Evolutionary conservation across 2,329 filamentous ascomycete genomes (phyloP), one percentile per base, ranked within the genome.

Genomic region (Chrysoporthe puriensis): DNA sequence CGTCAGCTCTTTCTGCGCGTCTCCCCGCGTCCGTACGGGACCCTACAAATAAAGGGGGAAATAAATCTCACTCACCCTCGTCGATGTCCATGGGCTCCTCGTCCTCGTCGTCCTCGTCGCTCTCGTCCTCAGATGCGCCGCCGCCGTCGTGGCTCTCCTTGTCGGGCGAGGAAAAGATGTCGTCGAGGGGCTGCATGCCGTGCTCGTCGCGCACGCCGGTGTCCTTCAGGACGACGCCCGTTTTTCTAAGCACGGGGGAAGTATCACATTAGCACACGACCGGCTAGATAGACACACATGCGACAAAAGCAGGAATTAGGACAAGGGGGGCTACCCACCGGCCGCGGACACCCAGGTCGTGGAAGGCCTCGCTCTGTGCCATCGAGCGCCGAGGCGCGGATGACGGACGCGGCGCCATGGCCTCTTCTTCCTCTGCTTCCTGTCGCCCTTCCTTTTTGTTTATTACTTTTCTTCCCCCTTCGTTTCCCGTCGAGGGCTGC

Each of bases 121-220:
- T 40, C 36, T 78, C 70, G 36, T 74, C 71, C 14, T 78, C 76
- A 18, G 75, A 70, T 14, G 73, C 76, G 80, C 69, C 76, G 26
- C 2, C 26, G 79, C 70, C 72, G 56, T 67, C n/a, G 52, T 63
- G 60, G 64, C 72, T 73, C 68, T 70, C 71, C 74, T 90, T 91
- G 72, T 88, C 86, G 16, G 94, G 94, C 26, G 94, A 97, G 9
- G 94, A 97, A 79, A 97, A 97, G 72, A 98, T 88, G 72, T 88
- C 88, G 46, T 95, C 92, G 68, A 97, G 86, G 46, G 92, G 91
- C 77, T 97, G 93, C 83, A 99, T 89, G 78, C 95, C 96, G 84
- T 97, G 85, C 77, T 96, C 94, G 80, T 98, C 95, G 80, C 93
- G 91, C 69, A 90, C 83, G 63, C 93, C 93, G 66, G 84, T 88